Conservation (phyloP, 495 filamentous ascomycete genomes). For the Aspergillus funiculosus region DNA sequence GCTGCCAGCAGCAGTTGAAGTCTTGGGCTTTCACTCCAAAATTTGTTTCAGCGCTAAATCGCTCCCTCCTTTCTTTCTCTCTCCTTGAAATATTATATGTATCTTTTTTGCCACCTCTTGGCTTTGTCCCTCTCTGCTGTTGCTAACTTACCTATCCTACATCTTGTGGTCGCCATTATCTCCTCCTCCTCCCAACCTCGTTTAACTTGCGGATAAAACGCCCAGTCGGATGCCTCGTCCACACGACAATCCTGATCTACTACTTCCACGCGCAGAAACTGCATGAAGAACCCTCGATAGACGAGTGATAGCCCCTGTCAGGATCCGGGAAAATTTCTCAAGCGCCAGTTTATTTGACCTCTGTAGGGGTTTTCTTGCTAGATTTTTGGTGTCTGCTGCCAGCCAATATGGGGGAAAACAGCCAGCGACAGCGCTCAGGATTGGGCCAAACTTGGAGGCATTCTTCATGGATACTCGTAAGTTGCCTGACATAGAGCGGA, state of each 20-base stretch:
- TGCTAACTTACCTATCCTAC: no score
- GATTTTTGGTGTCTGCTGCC: not conserved
- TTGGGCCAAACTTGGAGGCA: constrained; percentile 70
- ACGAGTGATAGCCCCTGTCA: constrained; percentile 2
- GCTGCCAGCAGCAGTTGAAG: no score
- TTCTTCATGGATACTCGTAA: constrained; percentile 71
- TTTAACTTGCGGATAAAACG: constrained; percentile 6
- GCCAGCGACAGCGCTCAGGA: constrained; percentile 34
- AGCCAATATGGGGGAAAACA: constrained; percentile 34
- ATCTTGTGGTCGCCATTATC: no score
- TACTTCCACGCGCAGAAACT: constrained; percentile 10
- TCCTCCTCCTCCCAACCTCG: no score
- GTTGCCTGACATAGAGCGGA: constrained; percentile 10
- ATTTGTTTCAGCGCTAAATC: no score
- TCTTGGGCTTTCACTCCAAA: no score
- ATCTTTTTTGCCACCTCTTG: no score
- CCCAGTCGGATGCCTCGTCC: not conserved
- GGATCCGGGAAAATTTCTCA: not conserved
- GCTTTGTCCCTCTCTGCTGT: no score
- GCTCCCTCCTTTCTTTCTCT: no score
- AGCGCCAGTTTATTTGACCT: not conserved
- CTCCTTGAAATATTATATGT: no score
- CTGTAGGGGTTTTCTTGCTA: not conserved
- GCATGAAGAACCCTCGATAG: constrained; percentile 18
- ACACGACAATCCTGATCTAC: constrained; percentile 4